Conservation (phyloP, 306 rosid species). For the Cucumis cinereus region DNA sequence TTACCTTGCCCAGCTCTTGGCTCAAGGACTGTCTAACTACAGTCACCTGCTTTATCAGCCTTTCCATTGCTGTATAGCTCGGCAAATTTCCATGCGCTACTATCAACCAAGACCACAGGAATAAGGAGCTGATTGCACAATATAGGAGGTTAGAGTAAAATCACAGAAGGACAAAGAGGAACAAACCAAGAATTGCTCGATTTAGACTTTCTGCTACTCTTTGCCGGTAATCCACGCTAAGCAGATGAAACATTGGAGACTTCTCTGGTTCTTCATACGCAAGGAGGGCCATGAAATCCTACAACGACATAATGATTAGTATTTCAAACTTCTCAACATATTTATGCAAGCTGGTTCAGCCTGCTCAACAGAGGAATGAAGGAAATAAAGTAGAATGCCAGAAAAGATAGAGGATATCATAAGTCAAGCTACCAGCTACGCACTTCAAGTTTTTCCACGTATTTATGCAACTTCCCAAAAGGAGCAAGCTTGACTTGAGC, state of each 20-base stretch:
- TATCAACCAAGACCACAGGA: conserved; percentile 20
- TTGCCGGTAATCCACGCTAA: conserved; percentile 61
- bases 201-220: conserved; percentile 68
- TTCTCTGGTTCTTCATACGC: conserved; percentile 90
- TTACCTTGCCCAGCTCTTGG: conserved; percentile 64
- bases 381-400: background rate
- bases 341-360: background rate
- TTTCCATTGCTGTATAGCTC: conserved; percentile 71
- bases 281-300: conserved; percentile 83
- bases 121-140: background rate
- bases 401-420: background rate
- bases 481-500: conserved; percentile 64
- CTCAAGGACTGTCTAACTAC: conserved; percentile 59
- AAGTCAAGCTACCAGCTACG: conserved; percentile 9
- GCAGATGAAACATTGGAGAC: conserved; percentile 81
- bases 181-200: conserved; percentile 76
- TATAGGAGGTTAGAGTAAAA: background rate
- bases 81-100: conserved; percentile 65
- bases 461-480: conserved; percentile 56
- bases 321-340: background rate
- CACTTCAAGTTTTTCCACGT: conserved; percentile 52
- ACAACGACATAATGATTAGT: background rate
- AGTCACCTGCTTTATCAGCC: conserved; percentile 70
- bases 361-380: background rate
- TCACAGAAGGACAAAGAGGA: conserved; percentile 6